These are phyloP conservation scores for Calycina herbarum DNA, from an alignment of 2,329 filamentous ascomycete species.

Conservation along the genomic window DNA sequence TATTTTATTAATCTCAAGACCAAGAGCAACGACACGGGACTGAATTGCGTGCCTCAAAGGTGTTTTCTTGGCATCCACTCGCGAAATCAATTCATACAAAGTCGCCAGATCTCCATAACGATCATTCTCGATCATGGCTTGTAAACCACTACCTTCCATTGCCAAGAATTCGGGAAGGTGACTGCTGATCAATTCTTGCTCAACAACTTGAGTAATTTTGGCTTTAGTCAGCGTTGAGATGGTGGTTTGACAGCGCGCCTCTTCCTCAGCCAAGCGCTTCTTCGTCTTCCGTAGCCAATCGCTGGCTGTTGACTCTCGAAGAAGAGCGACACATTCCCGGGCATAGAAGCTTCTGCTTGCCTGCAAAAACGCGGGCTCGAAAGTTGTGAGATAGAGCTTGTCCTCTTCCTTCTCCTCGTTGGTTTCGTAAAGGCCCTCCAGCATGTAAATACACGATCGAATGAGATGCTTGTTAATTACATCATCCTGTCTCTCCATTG, in stretches of 20 bases:
- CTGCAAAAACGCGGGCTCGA: constrained; percentile 75
- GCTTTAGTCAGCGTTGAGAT: constrained; percentile 70
- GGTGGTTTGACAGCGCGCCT: constrained; percentile 78
- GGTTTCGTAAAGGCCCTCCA: constrained; percentile 83
- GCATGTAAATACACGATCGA: constrained; percentile 82
- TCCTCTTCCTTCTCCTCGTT: constrained; percentile 74
- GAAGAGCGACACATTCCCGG: constrained; percentile 69
- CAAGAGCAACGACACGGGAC: constrained; percentile 74
- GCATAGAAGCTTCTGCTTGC: constrained; percentile 74
- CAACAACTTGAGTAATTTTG: constrained; percentile 76
- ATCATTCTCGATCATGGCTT: constrained; percentile 90
- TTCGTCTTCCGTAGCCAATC: constrained; percentile 78
- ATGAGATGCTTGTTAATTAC: constrained; percentile 81
- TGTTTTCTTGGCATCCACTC: constrained; percentile 73
- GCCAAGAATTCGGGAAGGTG: constrained; percentile 81
- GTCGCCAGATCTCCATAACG: constrained; percentile 75
- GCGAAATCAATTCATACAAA: constrained; percentile 74
- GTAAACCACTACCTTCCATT: constrained; percentile 81
- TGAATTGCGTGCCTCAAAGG: constrained; percentile 72
- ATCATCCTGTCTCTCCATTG: constrained; percentile 89
- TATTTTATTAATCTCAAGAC: constrained; percentile 75
- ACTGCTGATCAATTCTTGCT: constrained; percentile 73
- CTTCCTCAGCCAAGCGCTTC: constrained; percentile 75
- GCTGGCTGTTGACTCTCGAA: constrained; percentile 77
- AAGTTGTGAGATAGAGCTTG: constrained; percentile 80